Evolutionary conservation across 2,329 filamentous ascomycete genomes (phyloP).

Genomic region (Fusarium goolgardi): DNA sequence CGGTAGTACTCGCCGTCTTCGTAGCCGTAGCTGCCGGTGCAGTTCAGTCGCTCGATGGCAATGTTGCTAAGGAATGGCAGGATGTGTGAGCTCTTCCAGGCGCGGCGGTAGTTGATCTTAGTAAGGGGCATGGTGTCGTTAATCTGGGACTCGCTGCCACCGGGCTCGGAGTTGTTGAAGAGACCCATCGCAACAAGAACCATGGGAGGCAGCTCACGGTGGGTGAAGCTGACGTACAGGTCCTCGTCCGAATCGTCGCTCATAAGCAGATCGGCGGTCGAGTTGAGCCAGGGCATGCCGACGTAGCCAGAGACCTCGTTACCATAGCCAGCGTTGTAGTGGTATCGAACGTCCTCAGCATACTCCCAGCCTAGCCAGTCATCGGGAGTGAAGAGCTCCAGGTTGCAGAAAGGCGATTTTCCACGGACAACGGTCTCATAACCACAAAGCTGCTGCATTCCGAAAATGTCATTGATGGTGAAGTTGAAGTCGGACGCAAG

Average conservation of each 20-base stretch:
- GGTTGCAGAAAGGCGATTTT: conserved; percentile 69
- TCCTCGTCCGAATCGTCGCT: conserved; percentile 59
- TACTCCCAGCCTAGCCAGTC: conserved; percentile 77
- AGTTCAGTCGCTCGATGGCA: conserved; percentile 73
- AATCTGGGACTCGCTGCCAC: conserved; percentile 57
- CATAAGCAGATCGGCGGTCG: conserved; percentile 64
- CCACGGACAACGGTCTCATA: conserved; percentile 74
- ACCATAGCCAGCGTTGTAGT: conserved; percentile 75
- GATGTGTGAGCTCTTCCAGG: conserved; percentile 72
- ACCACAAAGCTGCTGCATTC: conserved; percentile 73
- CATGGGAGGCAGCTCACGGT: conserved; percentile 74
- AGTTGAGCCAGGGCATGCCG: conserved; percentile 75
- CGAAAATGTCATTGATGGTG: conserved; percentile 70
- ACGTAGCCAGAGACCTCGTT: conserved; percentile 66
- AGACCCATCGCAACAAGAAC: conserved; percentile 74
- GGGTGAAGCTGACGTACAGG: conserved; percentile 75
- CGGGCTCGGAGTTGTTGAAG: conserved; percentile 74
- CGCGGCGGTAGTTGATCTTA: conserved; percentile 70
- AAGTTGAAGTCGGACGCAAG: conserved; percentile 70
- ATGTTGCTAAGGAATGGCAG: conserved; percentile 75
- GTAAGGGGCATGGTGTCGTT: conserved; percentile 74
- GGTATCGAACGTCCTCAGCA: conserved; percentile 71
- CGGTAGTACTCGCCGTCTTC: conserved; percentile 44
- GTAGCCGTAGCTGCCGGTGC: conserved; percentile 64
- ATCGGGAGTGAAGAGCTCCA: conserved; percentile 67